phyloP scores from a whole-genome alignment of 345 rosid species.

The Balakata baccata region DNA sequence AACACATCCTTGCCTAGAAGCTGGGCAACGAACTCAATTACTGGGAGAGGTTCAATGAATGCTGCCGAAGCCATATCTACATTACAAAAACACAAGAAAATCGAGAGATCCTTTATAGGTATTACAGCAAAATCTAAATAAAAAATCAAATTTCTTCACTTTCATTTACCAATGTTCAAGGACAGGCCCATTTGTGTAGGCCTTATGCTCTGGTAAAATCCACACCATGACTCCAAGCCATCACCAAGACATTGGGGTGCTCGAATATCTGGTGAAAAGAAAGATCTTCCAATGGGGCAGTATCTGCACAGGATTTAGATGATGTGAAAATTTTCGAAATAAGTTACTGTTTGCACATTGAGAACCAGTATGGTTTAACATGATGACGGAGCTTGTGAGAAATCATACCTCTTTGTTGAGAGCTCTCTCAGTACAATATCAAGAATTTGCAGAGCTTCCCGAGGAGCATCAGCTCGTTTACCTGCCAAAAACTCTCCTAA shows the following conservation, averaged over 20 bases:
- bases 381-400: neutral
- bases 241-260: slow-evolving; percentile 82
- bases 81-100: neutral
- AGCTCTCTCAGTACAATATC: slow-evolving; percentile 90
- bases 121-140: neutral
- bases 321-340: neutral
- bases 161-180: slow-evolving; percentile 69
- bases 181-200: slow-evolving; percentile 99
- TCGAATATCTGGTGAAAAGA: slow-evolving; percentile 83
- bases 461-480: slow-evolving; percentile 87
- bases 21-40: slow-evolving; percentile 86
- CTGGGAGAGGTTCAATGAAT: slow-evolving; percentile 96
- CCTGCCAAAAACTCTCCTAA: slow-evolving; percentile 85
- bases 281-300: slow-evolving; percentile 82
- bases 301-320: slow-evolving; percentile 40
- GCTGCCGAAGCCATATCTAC: slow-evolving; percentile 98
- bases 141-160: neutral
- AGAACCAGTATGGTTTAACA: neutral
- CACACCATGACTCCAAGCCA: slow-evolving; percentile 98
- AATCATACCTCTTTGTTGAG: slow-evolving; percentile 61
- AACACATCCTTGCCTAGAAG: slow-evolving; percentile 79
- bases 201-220: slow-evolving; percentile 94
- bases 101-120: slow-evolving; percentile 7
- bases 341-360: neutral
- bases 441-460: slow-evolving; percentile 82